A percentile compares a stretch with the other conserved stretches of the same genome.
phyloP scores from a whole-genome alignment of 345 rosid genomes.

The Conringia planisiliqua region DNA sequence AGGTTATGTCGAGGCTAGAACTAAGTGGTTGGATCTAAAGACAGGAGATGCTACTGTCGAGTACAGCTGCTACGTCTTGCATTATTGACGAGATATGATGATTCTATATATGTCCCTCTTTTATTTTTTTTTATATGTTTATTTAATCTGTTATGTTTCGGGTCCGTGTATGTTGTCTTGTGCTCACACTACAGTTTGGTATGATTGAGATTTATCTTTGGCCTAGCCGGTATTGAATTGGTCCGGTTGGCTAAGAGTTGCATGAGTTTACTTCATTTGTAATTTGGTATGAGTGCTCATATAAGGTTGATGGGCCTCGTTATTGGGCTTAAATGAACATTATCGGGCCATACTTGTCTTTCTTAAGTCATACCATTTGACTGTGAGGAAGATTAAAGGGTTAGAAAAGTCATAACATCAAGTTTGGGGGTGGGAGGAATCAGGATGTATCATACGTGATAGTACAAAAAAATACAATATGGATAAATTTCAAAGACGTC shows the following conservation, averaged over 20 bases:
- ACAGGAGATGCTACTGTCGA: conserved; percentile 46
- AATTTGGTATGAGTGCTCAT: too few species aligned
- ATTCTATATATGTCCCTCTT: background rate
- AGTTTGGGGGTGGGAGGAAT: too few species aligned
- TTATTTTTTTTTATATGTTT: background rate
- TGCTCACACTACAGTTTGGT: background rate
- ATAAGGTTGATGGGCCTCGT: too few species aligned
- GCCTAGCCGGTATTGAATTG: background rate
- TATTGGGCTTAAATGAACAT: too few species aligned
- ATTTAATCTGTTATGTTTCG: background rate
- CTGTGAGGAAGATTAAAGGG: too few species aligned
- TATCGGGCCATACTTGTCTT: too few species aligned
- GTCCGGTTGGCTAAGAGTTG: background rate
- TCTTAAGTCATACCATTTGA: too few species aligned
- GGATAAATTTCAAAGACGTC: too few species aligned
- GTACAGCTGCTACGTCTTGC: conserved; percentile 42
- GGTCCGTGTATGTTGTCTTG: background rate
- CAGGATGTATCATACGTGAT: too few species aligned
- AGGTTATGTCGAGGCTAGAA: conserved; percentile 52
- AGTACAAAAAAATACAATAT: too few species aligned
- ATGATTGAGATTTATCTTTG: background rate
- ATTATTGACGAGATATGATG: conserved; percentile 26
- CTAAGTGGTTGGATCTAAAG: conserved; percentile 23
- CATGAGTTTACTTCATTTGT: too few species aligned
- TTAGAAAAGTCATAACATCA: too few species aligned